Percentiles rank a stretch among this genome's conserved stretches.
These are phyloP conservation scores for Ophioceras dolichostomum DNA, from an alignment of 2,329 filamentous ascomycete species.

Conservation along the genomic window DNA sequence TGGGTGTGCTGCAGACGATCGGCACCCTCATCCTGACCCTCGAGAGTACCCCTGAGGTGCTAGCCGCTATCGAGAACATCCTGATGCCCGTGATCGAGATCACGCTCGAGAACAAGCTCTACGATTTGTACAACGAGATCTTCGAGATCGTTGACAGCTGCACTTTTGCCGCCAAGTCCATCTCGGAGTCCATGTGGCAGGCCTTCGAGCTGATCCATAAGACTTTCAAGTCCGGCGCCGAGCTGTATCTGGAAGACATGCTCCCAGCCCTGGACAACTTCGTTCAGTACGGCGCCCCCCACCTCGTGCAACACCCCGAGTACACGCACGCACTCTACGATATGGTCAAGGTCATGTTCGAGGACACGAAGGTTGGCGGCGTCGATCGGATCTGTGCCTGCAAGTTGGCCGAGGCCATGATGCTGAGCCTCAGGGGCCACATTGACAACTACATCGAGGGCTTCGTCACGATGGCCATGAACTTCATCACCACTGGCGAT, in stretches of 20 bases:
- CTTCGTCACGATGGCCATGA: slow-evolving; percentile 86
- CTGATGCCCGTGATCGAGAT: slow-evolving; percentile 96
- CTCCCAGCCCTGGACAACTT: slow-evolving; percentile 96
- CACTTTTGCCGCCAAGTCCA: slow-evolving; percentile 92
- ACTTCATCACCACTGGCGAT: slow-evolving; percentile 60
- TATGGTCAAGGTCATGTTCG: slow-evolving; percentile 94
- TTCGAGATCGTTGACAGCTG: slow-evolving; percentile 99
- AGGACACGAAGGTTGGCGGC: slow-evolving; percentile 80
- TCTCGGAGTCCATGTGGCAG: slow-evolving; percentile 96
- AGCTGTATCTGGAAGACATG: slow-evolving; percentile 98
- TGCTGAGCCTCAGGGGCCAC: slow-evolving; percentile 83
- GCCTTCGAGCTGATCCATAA: slow-evolving; percentile 94
- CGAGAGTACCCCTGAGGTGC: slow-evolving; percentile 91
- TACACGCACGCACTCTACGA: slow-evolving; percentile 83
- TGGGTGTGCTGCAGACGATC: slow-evolving; percentile 94
- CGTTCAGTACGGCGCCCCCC: slow-evolving; percentile 78
- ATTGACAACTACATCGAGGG: slow-evolving; percentile 81
- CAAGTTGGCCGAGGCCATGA: slow-evolving; percentile 93
- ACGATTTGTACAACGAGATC: slow-evolving; percentile 94
- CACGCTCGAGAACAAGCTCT: slow-evolving; percentile 94
- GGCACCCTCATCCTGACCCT: slow-evolving; percentile 93
- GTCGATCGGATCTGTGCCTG: slow-evolving; percentile 95
- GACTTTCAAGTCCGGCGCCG: slow-evolving; percentile 93
- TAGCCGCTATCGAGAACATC: slow-evolving; percentile 87
- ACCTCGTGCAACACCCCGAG: slow-evolving; percentile 68